Base-by-base conservation (phyloP, 257 asterid genomes). In the Scutellaria minor region DNA sequence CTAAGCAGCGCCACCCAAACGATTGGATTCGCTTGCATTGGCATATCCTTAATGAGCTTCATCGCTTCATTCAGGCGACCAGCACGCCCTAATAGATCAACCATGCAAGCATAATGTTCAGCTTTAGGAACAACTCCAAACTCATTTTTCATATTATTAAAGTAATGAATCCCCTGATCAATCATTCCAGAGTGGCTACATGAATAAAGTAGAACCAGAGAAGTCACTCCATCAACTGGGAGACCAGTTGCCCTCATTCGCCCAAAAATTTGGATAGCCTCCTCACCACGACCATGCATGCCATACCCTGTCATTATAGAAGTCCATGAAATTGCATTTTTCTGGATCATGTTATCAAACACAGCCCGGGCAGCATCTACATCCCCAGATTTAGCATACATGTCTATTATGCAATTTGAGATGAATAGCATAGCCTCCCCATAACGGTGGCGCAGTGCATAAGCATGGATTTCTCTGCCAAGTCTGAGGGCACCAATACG, bases 101-200 rank as follows among this genome's bases (percentile, higher is more conserved):
- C 93, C 87, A 86, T 78, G 86, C 97, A 87, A 40, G 96, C 93
- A 51, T 90, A 93, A 77, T 93, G 98, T 63, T 90, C 97, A 59
- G 83, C 87, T 66, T 80, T 89, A 0, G 92, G 96, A 81, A 67
- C 70, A 68, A 87, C 88, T 22, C 89, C 87, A 68, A 83, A 89
- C 47, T 86, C 89, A 35, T 55, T 71, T 8, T 11, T 72, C 97
- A 93, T 93, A 72, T 61, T 76, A 56, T 86, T 39, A 66, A 93
- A 93, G 81, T 86, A 93, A 71, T 83, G 57, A 45, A 87, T 86
- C n/a, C 98, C 98, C 56, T 45, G 39, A 9, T 87, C 96, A 37
- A 90, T 85, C 86, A 89, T 84, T 51, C 98, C 98, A 39, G 96
- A 93, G 83, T 93, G 98, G 84, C 97, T 90, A 71, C 98, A 93